These are phyloP conservation scores for Hericium rajendrae DNA, from an alignment of 768 basidiomycete genomes.

Conservation along the genomic window DNA sequence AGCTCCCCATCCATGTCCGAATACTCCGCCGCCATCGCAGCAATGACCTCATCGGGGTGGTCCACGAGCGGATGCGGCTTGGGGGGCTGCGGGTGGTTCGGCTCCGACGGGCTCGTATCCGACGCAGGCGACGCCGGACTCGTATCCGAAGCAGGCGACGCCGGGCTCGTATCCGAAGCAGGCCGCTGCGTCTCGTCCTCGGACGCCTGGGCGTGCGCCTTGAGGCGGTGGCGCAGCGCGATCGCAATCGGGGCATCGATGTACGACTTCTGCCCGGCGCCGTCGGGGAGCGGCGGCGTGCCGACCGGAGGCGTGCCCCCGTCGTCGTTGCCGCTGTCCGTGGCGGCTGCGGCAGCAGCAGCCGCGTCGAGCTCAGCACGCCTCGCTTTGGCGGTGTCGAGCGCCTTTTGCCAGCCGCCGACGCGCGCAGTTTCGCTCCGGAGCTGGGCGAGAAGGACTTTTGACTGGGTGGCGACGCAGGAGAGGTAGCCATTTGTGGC, in stretches of 20 bases:
- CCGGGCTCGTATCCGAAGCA: too few relatives aligned
- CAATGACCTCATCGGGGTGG: conserved; percentile 58
- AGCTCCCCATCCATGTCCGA: conserved; percentile 72
- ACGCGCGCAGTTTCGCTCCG: conserved; percentile 35
- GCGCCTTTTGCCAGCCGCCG: conserved; percentile 63
- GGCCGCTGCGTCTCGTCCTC: background rate
- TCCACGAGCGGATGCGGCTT: conserved; percentile 41
- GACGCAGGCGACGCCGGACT: background rate
- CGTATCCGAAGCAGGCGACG: too few relatives aligned
- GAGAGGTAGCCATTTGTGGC: conserved; percentile 81
- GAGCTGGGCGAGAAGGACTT: conserved; percentile 33
- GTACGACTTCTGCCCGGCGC: conserved; percentile 35
- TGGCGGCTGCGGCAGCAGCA: conserved; percentile 14
- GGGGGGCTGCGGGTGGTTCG: conserved; percentile 11
- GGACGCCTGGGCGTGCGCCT: background rate
- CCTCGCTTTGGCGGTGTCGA: conserved; percentile 37
- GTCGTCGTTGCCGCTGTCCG: conserved; percentile 6
- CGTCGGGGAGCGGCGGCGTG: conserved; percentile 36
- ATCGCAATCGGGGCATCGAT: conserved; percentile 43
- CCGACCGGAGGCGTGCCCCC: conserved; percentile 19
- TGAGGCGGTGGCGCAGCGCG: conserved; percentile 49
- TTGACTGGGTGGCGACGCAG: conserved; percentile 36
- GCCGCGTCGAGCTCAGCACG: conserved; percentile 30
- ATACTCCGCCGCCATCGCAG: conserved; percentile 64
- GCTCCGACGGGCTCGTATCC: background rate